Conservation (phyloP, 192 early-diverging fungal genomes). For the Entomortierella parvispora region DNA sequence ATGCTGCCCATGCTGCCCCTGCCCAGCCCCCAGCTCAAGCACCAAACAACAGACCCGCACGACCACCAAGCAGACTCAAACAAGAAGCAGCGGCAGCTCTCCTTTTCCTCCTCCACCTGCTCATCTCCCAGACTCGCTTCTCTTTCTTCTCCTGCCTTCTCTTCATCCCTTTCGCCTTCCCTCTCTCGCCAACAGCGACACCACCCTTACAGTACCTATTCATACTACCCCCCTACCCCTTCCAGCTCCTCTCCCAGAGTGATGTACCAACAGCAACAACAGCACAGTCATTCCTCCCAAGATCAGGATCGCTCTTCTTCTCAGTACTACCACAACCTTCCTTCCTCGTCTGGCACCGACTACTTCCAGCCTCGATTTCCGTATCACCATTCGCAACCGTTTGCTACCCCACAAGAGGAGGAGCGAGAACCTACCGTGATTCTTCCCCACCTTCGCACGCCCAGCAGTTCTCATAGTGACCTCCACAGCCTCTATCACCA, state of each 20-base stretch:
- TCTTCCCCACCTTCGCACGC: background rate
- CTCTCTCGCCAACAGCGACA: conserved; percentile 14
- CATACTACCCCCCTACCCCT: background rate
- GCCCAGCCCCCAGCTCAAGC: background rate
- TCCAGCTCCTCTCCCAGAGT: background rate
- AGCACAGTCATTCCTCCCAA: conserved; percentile 1
- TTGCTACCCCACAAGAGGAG: conserved; percentile 24
- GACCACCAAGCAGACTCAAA: conserved; percentile 13
- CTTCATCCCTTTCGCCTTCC: background rate
- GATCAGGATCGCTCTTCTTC: conserved; percentile 6
- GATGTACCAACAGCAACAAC: conserved; percentile 10
- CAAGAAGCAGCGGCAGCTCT: conserved; percentile 1
- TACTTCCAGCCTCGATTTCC: conserved; percentile 23
- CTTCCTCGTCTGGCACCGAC: background rate
- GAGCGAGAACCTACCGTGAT: conserved; percentile 7
- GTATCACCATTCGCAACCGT: conserved; percentile 5
- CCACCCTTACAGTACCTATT: conserved; percentile 18
- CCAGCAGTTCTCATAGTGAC: background rate
- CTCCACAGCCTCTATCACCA: background rate
- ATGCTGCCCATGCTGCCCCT: conserved; percentile 1
- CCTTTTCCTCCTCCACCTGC: background rate
- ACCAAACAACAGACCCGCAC: background rate
- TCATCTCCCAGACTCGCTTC: conserved; percentile 10
- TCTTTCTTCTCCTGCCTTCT: conserved; percentile 1
- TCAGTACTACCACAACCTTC: conserved; percentile 12